A percentile compares a stretch with the other conserved stretches of the same genome.
phyloP scores from a whole-genome alignment of 345 rosid genomes.

The Cardiospermum halicacabum region DNA sequence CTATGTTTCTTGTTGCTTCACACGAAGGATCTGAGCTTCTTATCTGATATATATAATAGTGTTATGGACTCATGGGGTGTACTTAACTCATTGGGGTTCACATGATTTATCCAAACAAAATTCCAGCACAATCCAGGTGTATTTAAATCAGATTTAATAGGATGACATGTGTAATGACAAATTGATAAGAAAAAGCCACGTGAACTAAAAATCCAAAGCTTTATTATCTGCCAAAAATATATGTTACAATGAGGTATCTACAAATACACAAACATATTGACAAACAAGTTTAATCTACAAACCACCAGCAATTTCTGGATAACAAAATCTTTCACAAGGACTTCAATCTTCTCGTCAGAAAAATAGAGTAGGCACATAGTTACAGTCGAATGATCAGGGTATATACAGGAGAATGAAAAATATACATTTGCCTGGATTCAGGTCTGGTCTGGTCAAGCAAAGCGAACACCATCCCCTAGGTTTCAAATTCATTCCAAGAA shows the following conservation, averaged over 20 bases:
- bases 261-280: not conserved
- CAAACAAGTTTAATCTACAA: not conserved
- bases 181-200: not conserved
- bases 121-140: too few species aligned
- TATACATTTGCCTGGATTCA: not conserved
- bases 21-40: not conserved
- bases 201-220: not conserved
- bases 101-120: too few species aligned
- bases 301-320: not conserved
- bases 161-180: too few species aligned
- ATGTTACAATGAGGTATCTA: not conserved
- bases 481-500: slow-evolving; percentile 14
- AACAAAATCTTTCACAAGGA: too few species aligned
- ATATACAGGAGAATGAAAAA: not conserved
- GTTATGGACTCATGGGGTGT: not conserved
- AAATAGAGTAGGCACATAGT: not conserved
- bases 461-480: slow-evolving; percentile 6
- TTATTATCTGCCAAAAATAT: not conserved
- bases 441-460: not conserved
- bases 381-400: not conserved
- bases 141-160: too few species aligned
- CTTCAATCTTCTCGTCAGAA: too few species aligned
- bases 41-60: not conserved
- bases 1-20: slow-evolving; percentile 16
- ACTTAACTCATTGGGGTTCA: too few species aligned